Base-by-base conservation (phyloP, 73 alveolate genomes). In the Tetrahymena elliotti region DNA sequence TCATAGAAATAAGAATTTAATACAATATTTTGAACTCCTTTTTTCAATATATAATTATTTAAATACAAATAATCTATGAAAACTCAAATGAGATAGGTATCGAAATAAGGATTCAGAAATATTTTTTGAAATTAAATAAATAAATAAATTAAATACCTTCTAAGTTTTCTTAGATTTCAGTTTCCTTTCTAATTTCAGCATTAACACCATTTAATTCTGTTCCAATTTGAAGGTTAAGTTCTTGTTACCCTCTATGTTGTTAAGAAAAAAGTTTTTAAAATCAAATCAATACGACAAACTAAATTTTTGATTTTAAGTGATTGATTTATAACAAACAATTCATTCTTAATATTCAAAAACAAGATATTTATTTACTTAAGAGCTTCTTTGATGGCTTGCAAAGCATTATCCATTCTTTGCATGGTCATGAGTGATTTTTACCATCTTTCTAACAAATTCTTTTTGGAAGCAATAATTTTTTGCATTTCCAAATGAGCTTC, bases 401-500 rank as follows among this genome's bases (percentile, higher is more conserved):
- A 93, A 0, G 98, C 98, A 41, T 96, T 95, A 37, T 98, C 99
- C 95, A 97, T 96, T 84, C 97, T 84, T 88, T 97, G 94, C 99
- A 98, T 98, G 18, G 97, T 97, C 34, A 95, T 93, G 53, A 97
- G 96, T 33, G 97, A 97, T 41, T 98, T 94, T 53, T 97, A 93
- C 99, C 99, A 98, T 88, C 98, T 98, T 35, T 97, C 98, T 38
- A 98, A 93, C 82, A 98, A 94, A 38, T 98, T 98, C 95, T 98
- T 98, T 95, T 98, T 98, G 24, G 98, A 96, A 95, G 97, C 97
- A 24, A 97, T 94, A 92, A 98, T 97, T 96, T 98, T 98, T 38
- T 98, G 98, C 93, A 98, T 96, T 83, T 98, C 98, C 31, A 94
- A 96, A 35, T 98, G 98, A 82, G 99, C 99, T 83, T 98, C 99